Evolutionary conservation across 75 land plant genomes (phyloP).

Genomic region (Ceratopteris richardii): DNA sequence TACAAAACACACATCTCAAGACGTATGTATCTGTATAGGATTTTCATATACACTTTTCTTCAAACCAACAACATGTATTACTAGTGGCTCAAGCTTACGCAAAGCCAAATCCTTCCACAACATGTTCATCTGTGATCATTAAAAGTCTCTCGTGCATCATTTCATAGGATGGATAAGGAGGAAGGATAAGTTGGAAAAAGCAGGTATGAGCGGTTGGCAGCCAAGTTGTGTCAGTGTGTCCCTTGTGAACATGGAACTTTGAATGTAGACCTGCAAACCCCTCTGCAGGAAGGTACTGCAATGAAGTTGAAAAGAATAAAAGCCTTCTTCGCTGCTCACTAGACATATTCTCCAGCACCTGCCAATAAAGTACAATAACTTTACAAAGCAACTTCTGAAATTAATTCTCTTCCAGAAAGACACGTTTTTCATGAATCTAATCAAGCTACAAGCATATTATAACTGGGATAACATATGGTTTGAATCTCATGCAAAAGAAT

Average conservation of each 20-base stretch:
- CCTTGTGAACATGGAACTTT: conserved; percentile 62
- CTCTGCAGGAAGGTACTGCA: conserved; percentile 68
- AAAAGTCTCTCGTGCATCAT: conserved; percentile 34
- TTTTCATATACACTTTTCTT: too few relatives aligned
- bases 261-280: conserved; percentile 80
- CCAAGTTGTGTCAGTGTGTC: conserved; percentile 37
- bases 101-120: conserved; percentile 53
- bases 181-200: conserved; percentile 76
- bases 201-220: conserved; percentile 91
- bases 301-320: conserved; percentile 88
- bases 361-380: conserved; percentile 7
- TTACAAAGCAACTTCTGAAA: not conserved
- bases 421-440: too few relatives aligned
- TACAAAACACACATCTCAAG: too few relatives aligned
- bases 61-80: too few relatives aligned
- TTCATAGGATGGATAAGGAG: conserved; percentile 50
- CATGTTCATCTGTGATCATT: conserved; percentile 41
- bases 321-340: conserved; percentile 55
- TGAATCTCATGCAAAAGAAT: too few relatives aligned
- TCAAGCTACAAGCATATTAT: too few relatives aligned
- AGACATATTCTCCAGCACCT: conserved; percentile 72
- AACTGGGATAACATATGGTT: too few relatives aligned
- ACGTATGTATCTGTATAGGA: too few relatives aligned
- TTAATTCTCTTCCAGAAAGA: too few relatives aligned
- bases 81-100: conserved; percentile 6